Conservation (phyloP, 2,329 filamentous ascomycete species). For the Talaromyces islandicus region DNA sequence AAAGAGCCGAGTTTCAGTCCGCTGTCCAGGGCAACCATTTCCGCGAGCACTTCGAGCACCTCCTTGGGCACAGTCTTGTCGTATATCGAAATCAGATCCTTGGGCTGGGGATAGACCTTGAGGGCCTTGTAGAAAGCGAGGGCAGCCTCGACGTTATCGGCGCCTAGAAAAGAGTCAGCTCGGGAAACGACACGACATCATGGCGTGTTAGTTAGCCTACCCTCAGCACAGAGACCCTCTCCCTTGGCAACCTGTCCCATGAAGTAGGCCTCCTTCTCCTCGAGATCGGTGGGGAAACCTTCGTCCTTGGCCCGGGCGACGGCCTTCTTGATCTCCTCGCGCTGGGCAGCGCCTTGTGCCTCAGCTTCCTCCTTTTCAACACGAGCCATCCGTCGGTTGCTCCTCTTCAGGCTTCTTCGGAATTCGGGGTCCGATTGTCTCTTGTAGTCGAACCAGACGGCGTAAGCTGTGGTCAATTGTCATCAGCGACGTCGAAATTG, state of each 20-base stretch:
- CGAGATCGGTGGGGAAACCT: constrained; percentile 82
- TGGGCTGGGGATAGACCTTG: constrained; percentile 93
- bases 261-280: constrained; percentile 94
- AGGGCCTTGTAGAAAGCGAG: constrained; percentile 96
- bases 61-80: constrained; percentile 98
- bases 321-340: constrained; percentile 63
- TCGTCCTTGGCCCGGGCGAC: constrained; percentile 81
- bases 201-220: constrained; percentile 48
- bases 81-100: constrained; percentile 92
- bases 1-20: constrained; percentile 57
- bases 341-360: constrained; percentile 42
- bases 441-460: constrained; percentile 61
- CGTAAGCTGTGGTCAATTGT: constrained; percentile 47
- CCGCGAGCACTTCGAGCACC: constrained; percentile 89
- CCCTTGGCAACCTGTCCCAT: constrained; percentile 90
- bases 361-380: constrained; percentile 44
- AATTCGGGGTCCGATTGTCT: constrained; percentile 59
- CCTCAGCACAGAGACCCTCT: constrained; percentile 75
- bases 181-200: neutral
- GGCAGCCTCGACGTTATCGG: constrained; percentile 66
- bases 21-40: constrained; percentile 94
- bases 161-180: constrained; percentile 23
- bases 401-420: constrained; percentile 51
- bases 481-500: neutral
- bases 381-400: constrained; percentile 42